Evolutionary conservation across 1,139 yeast genomes (phyloP).

Genomic region (Kodamaea sp.): DNA sequence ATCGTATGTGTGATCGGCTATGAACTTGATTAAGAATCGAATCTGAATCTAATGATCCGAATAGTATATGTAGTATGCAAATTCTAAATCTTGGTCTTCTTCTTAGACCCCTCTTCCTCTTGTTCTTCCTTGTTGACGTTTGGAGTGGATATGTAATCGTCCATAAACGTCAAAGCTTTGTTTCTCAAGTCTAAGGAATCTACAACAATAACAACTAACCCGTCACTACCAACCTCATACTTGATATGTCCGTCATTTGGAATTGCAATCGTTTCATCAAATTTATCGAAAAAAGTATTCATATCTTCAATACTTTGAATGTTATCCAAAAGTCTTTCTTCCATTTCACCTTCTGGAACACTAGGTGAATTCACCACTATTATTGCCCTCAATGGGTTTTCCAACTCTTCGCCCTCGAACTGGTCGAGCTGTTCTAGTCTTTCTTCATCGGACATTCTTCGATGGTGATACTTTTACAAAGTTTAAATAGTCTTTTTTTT

Average conservation of each 20-base stretch:
- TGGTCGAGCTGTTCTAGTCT: slow-evolving; percentile 14
- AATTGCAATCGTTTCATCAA: slow-evolving; percentile 57
- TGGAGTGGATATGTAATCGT: slow-evolving; percentile 23
- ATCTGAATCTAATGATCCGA: no score
- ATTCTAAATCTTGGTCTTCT: slow-evolving; percentile 7
- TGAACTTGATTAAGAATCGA: no score
- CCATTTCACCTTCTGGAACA: slow-evolving; percentile 48
- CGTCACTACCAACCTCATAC: slow-evolving; percentile 71
- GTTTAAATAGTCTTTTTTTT: slow-evolving; percentile 10
- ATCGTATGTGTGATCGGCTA: no score
- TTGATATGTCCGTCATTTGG: slow-evolving; percentile 67
- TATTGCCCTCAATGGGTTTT: slow-evolving; percentile 42
- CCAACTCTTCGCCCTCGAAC: slow-evolving; percentile 30
- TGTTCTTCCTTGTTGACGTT: slow-evolving; percentile 8
- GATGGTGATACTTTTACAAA: slow-evolving; percentile 10
- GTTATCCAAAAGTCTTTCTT: slow-evolving; percentile 44
- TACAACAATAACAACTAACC: slow-evolving; percentile 59
- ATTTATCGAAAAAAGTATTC: slow-evolving; percentile 58
- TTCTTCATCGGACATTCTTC: slow-evolving; percentile 20
- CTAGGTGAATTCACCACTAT: slow-evolving; percentile 38
- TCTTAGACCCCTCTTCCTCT: slow-evolving; percentile 7
- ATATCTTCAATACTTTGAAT: slow-evolving; percentile 48
- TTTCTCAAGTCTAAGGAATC: slow-evolving; percentile 31
- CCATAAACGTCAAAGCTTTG: slow-evolving; percentile 35
- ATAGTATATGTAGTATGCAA: no score